These are phyloP conservation scores for Chimonanthus salicifolius DNA, from an alignment of 164 flowering plant genomes.

Conservation along the genomic window DNA sequence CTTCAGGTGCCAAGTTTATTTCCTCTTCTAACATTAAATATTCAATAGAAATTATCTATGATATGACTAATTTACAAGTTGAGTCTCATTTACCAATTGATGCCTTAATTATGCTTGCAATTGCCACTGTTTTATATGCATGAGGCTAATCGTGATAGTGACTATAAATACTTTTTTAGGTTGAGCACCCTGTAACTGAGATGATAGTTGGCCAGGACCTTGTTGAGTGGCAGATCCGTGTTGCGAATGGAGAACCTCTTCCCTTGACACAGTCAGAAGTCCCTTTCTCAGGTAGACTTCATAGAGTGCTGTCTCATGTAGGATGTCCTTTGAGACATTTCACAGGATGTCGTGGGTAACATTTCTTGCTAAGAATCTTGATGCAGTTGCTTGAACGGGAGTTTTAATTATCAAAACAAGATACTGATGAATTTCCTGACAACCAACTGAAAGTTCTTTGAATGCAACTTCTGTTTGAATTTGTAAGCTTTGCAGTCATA, in stretches of 20 bases:
- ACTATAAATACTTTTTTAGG: slow-evolving; percentile 39
- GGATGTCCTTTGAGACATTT: background rate
- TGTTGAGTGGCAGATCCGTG: slow-evolving; percentile 98
- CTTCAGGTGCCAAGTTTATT: slow-evolving; percentile 60
- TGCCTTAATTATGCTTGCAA: background rate
- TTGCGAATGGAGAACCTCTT: slow-evolving; percentile 94
- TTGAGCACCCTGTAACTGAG: slow-evolving; percentile 99
- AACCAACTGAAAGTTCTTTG: too few species aligned
- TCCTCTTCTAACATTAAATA: background rate
- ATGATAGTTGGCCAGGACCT: slow-evolving; percentile 99
- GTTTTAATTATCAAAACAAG: too few species aligned
- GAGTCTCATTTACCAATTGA: slow-evolving; percentile 1
- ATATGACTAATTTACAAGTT: background rate
- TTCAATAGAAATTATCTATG: background rate
- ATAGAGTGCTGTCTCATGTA: background rate
- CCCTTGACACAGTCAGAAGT: slow-evolving; percentile 79
- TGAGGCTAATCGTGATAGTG: background rate
- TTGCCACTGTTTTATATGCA: background rate
- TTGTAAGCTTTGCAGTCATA: too few species aligned
- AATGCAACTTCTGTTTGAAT: too few species aligned
- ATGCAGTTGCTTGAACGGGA: background rate
- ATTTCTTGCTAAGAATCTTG: background rate
- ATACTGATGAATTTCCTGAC: background rate
- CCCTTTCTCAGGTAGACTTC: slow-evolving; percentile 57
- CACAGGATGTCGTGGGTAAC: background rate